Evolutionary conservation across 768 basidiomycete genomes (phyloP), one percentile per base, ranked within the genome.

Genomic region (Pleurotus platypus): DNA sequence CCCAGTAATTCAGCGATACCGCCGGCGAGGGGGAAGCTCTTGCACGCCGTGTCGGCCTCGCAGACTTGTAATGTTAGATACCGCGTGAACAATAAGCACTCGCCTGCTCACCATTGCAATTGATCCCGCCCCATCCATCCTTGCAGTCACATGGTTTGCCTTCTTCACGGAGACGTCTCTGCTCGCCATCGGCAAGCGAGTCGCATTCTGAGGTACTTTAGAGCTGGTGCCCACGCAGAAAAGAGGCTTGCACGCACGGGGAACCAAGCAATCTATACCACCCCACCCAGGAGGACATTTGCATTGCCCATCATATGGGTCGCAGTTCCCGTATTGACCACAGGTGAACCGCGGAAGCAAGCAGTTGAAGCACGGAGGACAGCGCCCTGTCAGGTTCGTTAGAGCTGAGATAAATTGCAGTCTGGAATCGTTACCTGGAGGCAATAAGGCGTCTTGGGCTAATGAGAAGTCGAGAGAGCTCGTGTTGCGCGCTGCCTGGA

Each of bases 261-360:
- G 96, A 6, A 83, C 83, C 53, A 97, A 72, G 73, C 97, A 99
- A 66, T 98, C 96, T 38, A 94, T 89, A 1, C 97, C 97, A 46
- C 94, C 92, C 86, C 95, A 99, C n/a, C 97, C 97, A 42, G 92
- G 82, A 1, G 94, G 94, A 66, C 97, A 99, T 66, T 93, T 87
- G 73, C 97, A 99, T 64, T 97, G 94, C 1, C 97, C 97, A 66
- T 98, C 86, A 66, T 90, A 98, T 49, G 84, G 79, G 66, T 95
- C 88, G 73, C 97, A 99, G 45, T 85, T 75, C 24, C 94, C 95
- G 62, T 85, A 97, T 70, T 98, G 93, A 1, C 93, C 93, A 67
- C 96, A 99, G 0, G 80, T 88, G 71, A 95, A 98, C 0, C 84
- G 89, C 0, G 94, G 94, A 13, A 99, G 78, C 55, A 93, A 78